These are phyloP conservation scores for Solidago caesia DNA, from an alignment of 129 eudicot species.

Conservation along the genomic window DNA sequence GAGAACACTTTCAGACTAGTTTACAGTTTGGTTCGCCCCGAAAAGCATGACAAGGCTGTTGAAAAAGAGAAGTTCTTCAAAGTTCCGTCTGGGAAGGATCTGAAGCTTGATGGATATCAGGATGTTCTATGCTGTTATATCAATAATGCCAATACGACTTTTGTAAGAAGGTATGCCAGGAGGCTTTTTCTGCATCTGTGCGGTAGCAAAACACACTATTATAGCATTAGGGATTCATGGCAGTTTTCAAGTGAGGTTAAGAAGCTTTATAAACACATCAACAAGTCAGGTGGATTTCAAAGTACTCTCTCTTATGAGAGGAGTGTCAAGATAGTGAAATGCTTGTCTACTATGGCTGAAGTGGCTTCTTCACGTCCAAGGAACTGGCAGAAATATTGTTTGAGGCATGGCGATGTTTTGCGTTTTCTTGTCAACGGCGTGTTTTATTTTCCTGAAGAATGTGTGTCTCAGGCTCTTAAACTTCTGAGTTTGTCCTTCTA, in stretches of 20 bases:
- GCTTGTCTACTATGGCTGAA: slow-evolving; percentile 87
- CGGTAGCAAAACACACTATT: slow-evolving; percentile 97
- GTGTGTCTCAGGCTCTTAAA: slow-evolving; percentile 77
- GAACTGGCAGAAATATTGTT: slow-evolving; percentile 97
- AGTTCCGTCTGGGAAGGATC: slow-evolving; percentile 67
- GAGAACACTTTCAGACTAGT: slow-evolving; percentile 92
- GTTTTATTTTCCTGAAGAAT: slow-evolving; percentile 88
- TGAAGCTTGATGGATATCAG: slow-evolving; percentile 97
- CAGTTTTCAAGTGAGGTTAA: slow-evolving; percentile 94
- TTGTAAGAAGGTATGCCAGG: slow-evolving; percentile 91
- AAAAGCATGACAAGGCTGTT: slow-evolving; percentile 84
- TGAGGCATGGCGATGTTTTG: slow-evolving; percentile 83
- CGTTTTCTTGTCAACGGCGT: slow-evolving; percentile 75
- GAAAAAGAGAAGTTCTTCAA: slow-evolving; percentile 82
- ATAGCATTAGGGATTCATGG: slow-evolving; percentile 92
- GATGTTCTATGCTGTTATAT: slow-evolving; percentile 97
- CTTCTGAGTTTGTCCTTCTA: slow-evolving; percentile 87
- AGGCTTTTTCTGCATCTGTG: slow-evolving; percentile 93
- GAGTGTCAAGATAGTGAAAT: slow-evolving; percentile 91
- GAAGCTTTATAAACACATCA: slow-evolving; percentile 78
- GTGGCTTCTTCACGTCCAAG: slow-evolving; percentile 96
- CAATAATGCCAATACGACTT: slow-evolving; percentile 75
- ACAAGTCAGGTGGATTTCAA: slow-evolving; percentile 89
- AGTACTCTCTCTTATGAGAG: slow-evolving; percentile 84
- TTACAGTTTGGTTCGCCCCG: slow-evolving; percentile 92